Base-by-base conservation (phyloP, 1,284 basidiomycete species). In the Ganoderma lucidum region DNA sequence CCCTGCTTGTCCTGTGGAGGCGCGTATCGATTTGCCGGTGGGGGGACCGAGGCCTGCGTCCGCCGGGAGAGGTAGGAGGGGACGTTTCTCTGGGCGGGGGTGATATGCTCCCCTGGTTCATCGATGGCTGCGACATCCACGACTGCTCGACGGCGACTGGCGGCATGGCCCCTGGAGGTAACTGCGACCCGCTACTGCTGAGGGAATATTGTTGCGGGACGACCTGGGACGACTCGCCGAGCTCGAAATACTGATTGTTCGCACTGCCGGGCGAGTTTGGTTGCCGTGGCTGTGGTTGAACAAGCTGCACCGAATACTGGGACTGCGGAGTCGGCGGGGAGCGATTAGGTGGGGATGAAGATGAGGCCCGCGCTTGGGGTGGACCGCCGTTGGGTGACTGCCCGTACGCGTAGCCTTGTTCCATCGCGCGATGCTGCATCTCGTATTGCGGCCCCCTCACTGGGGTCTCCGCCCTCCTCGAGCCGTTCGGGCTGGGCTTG, bases 361-460 rank as follows among this genome's bases (percentile, higher is more conserved):
- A 75, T 6, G 71, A 70, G 1, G 78, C 70, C 15, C 75, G 68
- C 41, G 67, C 56, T 28, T 74, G 67, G 15, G 71, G 67, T 28
- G 67, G 42, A 37, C 56, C 60, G 17, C 66, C 69, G 41, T 71
- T 71, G n/a, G 69, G 60, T 23, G 65, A 56, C 41, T 75, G 67
- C 12, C 70, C 67, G 55, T 75, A 75, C 61, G 53, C 78, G 72
- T 93, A 93, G 75, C 97, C 95, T 75, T 96, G 92, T 78, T 96
- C 94, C 86, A 98, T 94, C 70, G 92, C 94, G 28, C 93, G 90
- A 79, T 95, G 94, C 79, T 98, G 96, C 87, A 94, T 91, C 74
- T 96, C 96, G 78, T 97, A 98, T 76, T 95, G 93, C 30, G 96
- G 95, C 10, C 94, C 91, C 72, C 91, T 90, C 72, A 98, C 90